A percentile compares a stretch with the other conserved stretches of the same genome.
These are phyloP conservation scores for Cadophora sp. DNA, from an alignment of 2,329 filamentous ascomycete species.

Conservation along the genomic window DNA sequence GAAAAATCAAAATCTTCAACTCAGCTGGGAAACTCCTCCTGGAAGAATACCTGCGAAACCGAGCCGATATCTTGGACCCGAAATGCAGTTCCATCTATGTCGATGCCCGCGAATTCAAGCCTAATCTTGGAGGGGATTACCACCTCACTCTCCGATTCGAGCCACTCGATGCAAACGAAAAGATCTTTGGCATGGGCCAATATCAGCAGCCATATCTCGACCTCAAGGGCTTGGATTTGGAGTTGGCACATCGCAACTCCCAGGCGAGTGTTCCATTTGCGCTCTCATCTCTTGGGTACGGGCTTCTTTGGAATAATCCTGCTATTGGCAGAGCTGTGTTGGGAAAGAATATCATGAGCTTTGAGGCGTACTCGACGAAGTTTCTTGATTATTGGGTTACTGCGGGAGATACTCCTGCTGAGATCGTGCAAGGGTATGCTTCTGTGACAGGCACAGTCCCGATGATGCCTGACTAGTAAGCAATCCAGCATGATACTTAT, in stretches of 20 bases:
- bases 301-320: conserved; percentile 72
- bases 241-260: conserved; percentile 71
- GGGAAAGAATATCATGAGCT: conserved; percentile 65
- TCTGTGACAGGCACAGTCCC: conserved; percentile 64
- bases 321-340: conserved; percentile 65
- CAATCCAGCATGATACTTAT: background rate
- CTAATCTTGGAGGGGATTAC: conserved; percentile 57
- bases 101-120: conserved; percentile 58
- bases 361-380: conserved; percentile 64
- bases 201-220: conserved; percentile 70
- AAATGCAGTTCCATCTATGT: conserved; percentile 58
- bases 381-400: conserved; percentile 70
- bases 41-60: conserved; percentile 58
- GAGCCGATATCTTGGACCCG: conserved; percentile 54
- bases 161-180: conserved; percentile 59
- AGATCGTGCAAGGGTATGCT: conserved; percentile 64
- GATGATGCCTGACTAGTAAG: conserved; percentile 69
- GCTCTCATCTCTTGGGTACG: conserved; percentile 65
- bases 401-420: conserved; percentile 59
- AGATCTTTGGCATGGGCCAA: conserved; percentile 73
- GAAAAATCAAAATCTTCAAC: conserved; percentile 57
- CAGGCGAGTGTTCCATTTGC: conserved; percentile 70
- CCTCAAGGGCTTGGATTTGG: conserved; percentile 66
- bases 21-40: conserved; percentile 51
- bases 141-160: conserved; percentile 66